Conservation (phyloP, 441 rosid genomes). For the Pelargonium myrrhifolium region DNA sequence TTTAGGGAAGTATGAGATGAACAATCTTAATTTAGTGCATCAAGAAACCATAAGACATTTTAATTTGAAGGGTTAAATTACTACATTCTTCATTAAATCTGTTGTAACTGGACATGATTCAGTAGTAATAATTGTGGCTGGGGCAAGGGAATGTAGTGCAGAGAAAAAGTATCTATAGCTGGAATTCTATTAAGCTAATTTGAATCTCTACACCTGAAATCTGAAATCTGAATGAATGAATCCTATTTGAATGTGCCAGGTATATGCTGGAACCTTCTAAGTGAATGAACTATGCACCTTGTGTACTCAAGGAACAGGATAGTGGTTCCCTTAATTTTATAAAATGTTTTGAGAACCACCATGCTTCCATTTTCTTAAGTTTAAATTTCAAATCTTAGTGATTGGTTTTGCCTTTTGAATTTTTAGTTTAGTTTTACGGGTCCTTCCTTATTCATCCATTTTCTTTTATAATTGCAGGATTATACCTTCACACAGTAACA, state of each 20-base stretch:
- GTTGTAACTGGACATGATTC: neutral
- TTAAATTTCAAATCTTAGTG: neutral
- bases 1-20: neutral
- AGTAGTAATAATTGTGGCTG: neutral
- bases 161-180: neutral
- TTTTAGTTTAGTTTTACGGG: neutral
- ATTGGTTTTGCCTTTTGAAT: neutral
- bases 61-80: neutral
- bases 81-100: neutral
- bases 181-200: neutral
- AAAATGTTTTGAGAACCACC: neutral
- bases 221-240: neutral
- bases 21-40: neutral
- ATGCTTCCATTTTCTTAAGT: neutral
- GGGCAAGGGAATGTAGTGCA: neutral
- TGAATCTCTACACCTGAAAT: too few relatives aligned
- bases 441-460: neutral
- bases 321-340: neutral
- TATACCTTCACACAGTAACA: conserved; percentile 67
- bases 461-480: conserved; percentile 34
- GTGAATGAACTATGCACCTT: neutral
- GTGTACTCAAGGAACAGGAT: neutral
- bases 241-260: neutral
- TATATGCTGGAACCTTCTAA: neutral
- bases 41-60: neutral